These are phyloP conservation scores for Phlegmacium glaucopus DNA, from an alignment of 768 basidiomycete genomes.

Conservation along the genomic window DNA sequence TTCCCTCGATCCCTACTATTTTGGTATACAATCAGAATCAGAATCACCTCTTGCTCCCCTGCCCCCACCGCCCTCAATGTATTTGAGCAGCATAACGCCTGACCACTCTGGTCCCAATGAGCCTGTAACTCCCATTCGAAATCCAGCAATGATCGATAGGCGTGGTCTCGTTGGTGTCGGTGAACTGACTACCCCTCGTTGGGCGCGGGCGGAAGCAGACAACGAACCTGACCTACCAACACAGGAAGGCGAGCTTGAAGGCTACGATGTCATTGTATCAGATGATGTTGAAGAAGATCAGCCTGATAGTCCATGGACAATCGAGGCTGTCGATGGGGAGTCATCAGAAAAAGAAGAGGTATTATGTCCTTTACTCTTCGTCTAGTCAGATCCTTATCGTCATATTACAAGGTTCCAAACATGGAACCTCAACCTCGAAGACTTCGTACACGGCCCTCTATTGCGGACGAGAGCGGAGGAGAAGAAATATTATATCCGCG, in stretches of 20 bases:
- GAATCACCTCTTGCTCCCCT: conserved; percentile 59
- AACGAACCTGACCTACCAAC: conserved; percentile 14
- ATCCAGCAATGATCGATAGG: conserved; percentile 81
- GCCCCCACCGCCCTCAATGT: conserved; percentile 32
- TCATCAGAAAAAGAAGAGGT: conserved; percentile 69
- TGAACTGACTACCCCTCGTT: conserved; percentile 94
- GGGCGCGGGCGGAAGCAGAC: conserved; percentile 53
- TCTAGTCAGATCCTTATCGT: conserved; percentile 5
- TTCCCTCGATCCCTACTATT: conserved; percentile 88
- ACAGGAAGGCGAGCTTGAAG: conserved; percentile 29
- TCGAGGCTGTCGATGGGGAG: conserved; percentile 83
- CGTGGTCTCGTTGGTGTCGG: conserved; percentile 90
- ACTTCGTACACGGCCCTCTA: conserved; percentile 59
- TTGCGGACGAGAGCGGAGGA: conserved; percentile 82
- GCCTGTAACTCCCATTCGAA: conserved; percentile 69
- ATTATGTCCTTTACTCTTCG: conserved; percentile 16
- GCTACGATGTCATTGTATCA: conserved; percentile 39
- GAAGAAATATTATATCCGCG: conserved; percentile 90
- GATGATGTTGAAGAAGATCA: conserved; percentile 42
- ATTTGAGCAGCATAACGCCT: conserved; percentile 51
- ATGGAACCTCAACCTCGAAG: conserved; percentile 43
- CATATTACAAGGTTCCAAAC: conserved; percentile 35
- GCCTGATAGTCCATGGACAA: conserved; percentile 85
- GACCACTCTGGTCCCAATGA: conserved; percentile 50
- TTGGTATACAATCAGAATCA: conserved; percentile 67